Percentiles rank a stretch among this genome's conserved stretches.
Conservation (phyloP, 1,139 yeast species). For the Zygosaccharomyces sapae region DNA sequence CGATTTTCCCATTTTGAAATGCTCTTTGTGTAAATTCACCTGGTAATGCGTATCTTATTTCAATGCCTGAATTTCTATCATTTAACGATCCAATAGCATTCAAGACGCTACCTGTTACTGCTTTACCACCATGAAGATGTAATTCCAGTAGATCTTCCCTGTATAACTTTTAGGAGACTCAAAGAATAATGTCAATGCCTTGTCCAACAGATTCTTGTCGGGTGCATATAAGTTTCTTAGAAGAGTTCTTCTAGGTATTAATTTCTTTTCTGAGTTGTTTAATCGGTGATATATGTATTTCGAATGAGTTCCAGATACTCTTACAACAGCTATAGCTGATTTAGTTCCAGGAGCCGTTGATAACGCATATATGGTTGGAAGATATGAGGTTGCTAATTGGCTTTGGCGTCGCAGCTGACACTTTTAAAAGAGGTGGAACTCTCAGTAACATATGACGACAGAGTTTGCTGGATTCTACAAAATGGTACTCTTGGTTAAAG, state of each 20-base stretch:
- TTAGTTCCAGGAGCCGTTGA: slow-evolving; percentile 72
- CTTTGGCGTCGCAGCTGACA: neutral
- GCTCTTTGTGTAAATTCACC: slow-evolving; percentile 92
- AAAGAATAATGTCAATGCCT: slow-evolving; percentile 68
- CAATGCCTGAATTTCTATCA: slow-evolving; percentile 33
- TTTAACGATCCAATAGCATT: slow-evolving; percentile 57
- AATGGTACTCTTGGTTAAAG: no score
- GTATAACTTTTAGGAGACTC: slow-evolving; percentile 79
- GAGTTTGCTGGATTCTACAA: no score
- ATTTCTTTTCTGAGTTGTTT: slow-evolving; percentile 41
- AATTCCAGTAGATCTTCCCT: slow-evolving; percentile 88
- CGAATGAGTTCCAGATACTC: slow-evolving; percentile 74
- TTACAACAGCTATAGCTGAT: slow-evolving; percentile 82
- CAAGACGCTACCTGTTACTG: slow-evolving; percentile 69
- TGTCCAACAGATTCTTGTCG: slow-evolving; percentile 53
- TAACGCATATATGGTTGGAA: slow-evolving; percentile 78
- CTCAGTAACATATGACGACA: neutral
- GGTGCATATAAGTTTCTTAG: slow-evolving; percentile 53
- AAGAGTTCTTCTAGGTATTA: slow-evolving; percentile 52
- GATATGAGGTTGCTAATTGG: slow-evolving; percentile 10
- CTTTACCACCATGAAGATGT: slow-evolving; percentile 91
- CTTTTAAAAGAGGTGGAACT: neutral
- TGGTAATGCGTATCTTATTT: slow-evolving; percentile 77
- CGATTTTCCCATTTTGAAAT: slow-evolving; percentile 62
- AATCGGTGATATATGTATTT: slow-evolving; percentile 39